Evolutionary conservation across 139 green algal species (phyloP).

Genomic region (Volvox africanus): DNA sequence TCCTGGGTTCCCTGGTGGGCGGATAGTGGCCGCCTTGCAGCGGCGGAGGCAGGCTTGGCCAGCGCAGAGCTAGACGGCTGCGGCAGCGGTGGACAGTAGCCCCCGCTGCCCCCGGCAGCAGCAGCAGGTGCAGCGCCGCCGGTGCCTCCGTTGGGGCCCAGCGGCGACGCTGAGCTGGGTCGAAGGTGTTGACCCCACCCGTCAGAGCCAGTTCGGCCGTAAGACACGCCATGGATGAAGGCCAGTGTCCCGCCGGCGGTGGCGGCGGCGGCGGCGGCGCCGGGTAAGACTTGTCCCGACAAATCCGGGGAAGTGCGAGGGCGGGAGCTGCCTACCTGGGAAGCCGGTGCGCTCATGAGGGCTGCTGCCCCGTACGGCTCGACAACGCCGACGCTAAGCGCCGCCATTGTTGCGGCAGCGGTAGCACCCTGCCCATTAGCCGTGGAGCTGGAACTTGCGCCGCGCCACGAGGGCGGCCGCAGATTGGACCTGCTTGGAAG

Average conservation of each 20-base stretch:
- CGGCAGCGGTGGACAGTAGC: neutral
- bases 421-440: neutral
- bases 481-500: neutral
- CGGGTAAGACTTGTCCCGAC: neutral
- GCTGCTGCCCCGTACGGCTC: neutral
- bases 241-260: neutral
- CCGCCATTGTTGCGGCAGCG: neutral
- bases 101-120: neutral
- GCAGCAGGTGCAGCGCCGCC: neutral
- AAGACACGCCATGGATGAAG: neutral
- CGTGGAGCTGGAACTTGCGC: neutral
- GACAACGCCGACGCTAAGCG: neutral
- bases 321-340: neutral
- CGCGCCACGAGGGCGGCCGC: neutral
- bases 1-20: neutral
- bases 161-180: neutral
- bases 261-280: neutral
- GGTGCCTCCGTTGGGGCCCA: neutral
- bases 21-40: neutral
- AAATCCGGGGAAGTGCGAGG: neutral
- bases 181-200: neutral
- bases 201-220: neutral
- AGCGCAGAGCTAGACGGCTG: neutral
- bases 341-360: neutral
- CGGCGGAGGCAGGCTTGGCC: neutral